Conservation (phyloP, 306 rosid species). For the Oemleria cerasiformis region DNA sequence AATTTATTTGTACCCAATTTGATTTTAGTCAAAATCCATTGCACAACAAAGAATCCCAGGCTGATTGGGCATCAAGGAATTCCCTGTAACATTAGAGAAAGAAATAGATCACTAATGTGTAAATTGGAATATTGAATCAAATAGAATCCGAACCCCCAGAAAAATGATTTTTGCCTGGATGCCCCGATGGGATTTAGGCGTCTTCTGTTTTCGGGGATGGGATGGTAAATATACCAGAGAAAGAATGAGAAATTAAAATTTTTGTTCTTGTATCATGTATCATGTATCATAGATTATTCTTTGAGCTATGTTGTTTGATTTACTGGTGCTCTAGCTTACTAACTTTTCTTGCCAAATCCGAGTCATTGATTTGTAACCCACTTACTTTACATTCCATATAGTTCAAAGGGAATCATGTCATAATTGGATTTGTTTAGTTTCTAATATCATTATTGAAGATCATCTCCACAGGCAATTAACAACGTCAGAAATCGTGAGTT, state of each 20-base stretch:
- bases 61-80: constrained; percentile 23
- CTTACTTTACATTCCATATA: no score
- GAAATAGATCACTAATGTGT: constrained; percentile 19
- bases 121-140: constrained; percentile 5
- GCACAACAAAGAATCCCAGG: constrained; percentile 15
- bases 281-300: no score
- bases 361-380: no score
- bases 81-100: constrained; percentile 32
- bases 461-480: no score
- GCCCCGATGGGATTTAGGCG: background rate
- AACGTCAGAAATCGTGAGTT: no score
- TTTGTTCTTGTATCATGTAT: constrained; percentile 6
- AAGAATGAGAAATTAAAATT: background rate
- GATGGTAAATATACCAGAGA: constrained; percentile 14
- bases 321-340: no score
- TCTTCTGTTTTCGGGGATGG: constrained; percentile 40
- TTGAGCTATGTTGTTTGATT: no score
- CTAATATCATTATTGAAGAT: no score
- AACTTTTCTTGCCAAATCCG: no score
- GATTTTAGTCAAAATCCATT: constrained; percentile 19
- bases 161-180: background rate
- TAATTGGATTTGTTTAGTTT: no score
- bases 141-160: background rate
- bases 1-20: constrained; percentile 26
- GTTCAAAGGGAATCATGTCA: no score